Conservation (phyloP, 2,329 filamentous ascomycete genomes). For the Arthrobotrys megalospora region DNA sequence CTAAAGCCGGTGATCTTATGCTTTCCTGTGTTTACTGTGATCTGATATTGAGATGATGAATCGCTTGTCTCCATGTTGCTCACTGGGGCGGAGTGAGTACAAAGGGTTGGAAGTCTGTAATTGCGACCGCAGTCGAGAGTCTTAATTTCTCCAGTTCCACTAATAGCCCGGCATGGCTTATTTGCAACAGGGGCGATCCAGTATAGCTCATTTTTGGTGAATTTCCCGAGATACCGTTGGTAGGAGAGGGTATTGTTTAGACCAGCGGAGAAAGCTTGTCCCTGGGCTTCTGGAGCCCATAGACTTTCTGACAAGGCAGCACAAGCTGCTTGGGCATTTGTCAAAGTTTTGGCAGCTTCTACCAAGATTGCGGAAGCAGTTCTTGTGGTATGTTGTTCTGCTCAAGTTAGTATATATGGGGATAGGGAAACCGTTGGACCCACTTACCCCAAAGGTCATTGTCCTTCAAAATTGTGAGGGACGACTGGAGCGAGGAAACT, state of each 20-base stretch:
- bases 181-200: slow-evolving; percentile 18
- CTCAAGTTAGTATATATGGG: slow-evolving; percentile 15
- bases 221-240: slow-evolving; percentile 38
- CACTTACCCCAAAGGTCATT: slow-evolving; percentile 33
- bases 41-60: slow-evolving; percentile 66
- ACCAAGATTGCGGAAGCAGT: slow-evolving; percentile 34
- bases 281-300: slow-evolving; percentile 20
- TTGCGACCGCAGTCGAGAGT: slow-evolving; percentile 32
- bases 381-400: slow-evolving; percentile 23
- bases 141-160: slow-evolving; percentile 64
- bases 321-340: slow-evolving; percentile 14
- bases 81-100: slow-evolving; percentile 69
- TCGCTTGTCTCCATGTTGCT: slow-evolving; percentile 66
- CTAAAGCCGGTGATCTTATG: slow-evolving; percentile 68
- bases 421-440: not conserved
- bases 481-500: slow-evolving; percentile 4
- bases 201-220: slow-evolving; percentile 8
- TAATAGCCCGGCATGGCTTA: slow-evolving; percentile 63
- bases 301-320: slow-evolving; percentile 28
- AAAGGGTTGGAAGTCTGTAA: slow-evolving; percentile 67
- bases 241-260: slow-evolving; percentile 43
- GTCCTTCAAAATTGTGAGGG: slow-evolving; percentile 24
- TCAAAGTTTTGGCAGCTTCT: slow-evolving; percentile 10
- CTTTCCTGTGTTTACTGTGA: slow-evolving; percentile 67
- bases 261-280: not conserved